Evolutionary conservation across 164 flowering plant species (phyloP).

Genomic region (Vitis vinifera): ASM3070453v1 NC_081814.1:22721001-22721500

Average conservation of each 20-base stretch:
- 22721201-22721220: constrained; percentile 59
- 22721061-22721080: constrained; percentile 18
- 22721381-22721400: too few relatives aligned
- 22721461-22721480: not conserved
- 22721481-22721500: too few relatives aligned
- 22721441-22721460: constrained; percentile 1
- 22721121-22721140: constrained; percentile 64
- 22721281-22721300: constrained; percentile 38
- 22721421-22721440: not conserved
- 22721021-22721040: constrained; percentile 50
- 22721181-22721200: constrained; percentile 38
- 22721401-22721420: not conserved
- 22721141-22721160: constrained; percentile 52
- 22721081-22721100: constrained; percentile 56
- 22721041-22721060: constrained; percentile 43
- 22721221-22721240: constrained; percentile 48
- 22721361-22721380: not conserved
- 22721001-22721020: constrained; percentile 64
- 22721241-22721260: constrained; percentile 37
- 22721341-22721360: constrained; percentile 45
- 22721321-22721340: constrained; percentile 63
- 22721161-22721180: constrained; percentile 58
- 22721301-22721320: constrained; percentile 56
- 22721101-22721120: constrained; percentile 62
- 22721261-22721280: constrained; percentile 17